Evolutionary conservation across 768 basidiomycete genomes (phyloP), one percentile per base, ranked within the genome.

Genomic region (Xanthoconium purpureum): DNA sequence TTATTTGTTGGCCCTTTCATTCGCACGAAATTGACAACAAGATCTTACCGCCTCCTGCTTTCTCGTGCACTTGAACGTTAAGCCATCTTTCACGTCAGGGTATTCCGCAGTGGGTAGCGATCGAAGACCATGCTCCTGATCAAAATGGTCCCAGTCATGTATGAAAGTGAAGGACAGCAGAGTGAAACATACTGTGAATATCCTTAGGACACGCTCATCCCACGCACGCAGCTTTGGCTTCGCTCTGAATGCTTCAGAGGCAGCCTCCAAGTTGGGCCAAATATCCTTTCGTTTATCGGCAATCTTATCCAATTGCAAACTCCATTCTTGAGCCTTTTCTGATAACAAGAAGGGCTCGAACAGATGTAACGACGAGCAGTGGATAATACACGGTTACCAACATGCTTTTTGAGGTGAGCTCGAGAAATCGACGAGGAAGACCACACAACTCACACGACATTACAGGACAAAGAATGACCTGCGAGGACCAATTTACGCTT

Each of bases 41-140:
- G 35, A 8, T 11, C 38, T 18, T 12, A 42, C 50, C 3, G 30
- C 50, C 9, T 50, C 29, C 15, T 50, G 50, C 33, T 42, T 32
- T 20, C 1, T 52, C 14, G 50, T 45, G 24, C 47, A 47, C 5
- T 53, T 56, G 18, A 59, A 47, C 5, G 60, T 53, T 15, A 53
- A 51, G 3, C 60, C 57, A 3, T 43, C 20, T 8, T 32, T 30
- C 12, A 11, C 11, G 10, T 59, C 51, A 1, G 54, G 54, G 8
- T 56, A 53, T 14, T 59, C 54, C 5, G 35, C 38, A 17, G 56
- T 48, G 4, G 52, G 56, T 11, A 54, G 12, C 5, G 50, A 24
- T 30, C 48, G 57, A 52, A 61, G 47, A 10, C 54, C 57, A 18
- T 61, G 29, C 5, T 38, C 24, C 57, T 59, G 48, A 53, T 24